Conservation (phyloP, 495 filamentous ascomycete genomes). For the Tuber microsphaerosporum region DNA sequence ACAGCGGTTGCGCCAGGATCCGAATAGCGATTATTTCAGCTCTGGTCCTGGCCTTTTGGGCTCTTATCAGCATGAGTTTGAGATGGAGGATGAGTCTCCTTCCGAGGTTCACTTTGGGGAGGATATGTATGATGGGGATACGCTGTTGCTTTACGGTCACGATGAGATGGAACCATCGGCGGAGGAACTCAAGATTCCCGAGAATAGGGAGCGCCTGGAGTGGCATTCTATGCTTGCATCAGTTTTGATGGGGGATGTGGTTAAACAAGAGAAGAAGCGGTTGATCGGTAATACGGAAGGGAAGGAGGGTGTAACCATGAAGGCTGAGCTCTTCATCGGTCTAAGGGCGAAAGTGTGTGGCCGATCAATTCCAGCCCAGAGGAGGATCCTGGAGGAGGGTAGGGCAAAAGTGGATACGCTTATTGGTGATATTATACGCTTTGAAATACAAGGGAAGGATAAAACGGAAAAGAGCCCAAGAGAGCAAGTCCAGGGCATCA, state of each 20-base stretch:
- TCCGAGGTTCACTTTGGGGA: slow-evolving; percentile 74
- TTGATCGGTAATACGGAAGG: slow-evolving; percentile 74
- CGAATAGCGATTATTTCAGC: slow-evolving; percentile 70
- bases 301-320: slow-evolving; percentile 61
- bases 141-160: slow-evolving; percentile 76
- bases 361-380: slow-evolving; percentile 71
- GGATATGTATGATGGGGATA: slow-evolving; percentile 85
- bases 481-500: slow-evolving; percentile 81
- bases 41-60: slow-evolving; percentile 51
- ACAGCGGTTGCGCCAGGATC: slow-evolving; percentile 64
- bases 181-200: slow-evolving; percentile 80
- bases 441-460: slow-evolving; percentile 86
- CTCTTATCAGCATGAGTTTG: slow-evolving; percentile 63
- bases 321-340: slow-evolving; percentile 83
- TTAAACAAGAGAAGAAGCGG: slow-evolving; percentile 93
- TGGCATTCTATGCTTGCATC: slow-evolving; percentile 98
- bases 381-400: slow-evolving; percentile 73
- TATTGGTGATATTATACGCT: slow-evolving; percentile 80
- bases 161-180: slow-evolving; percentile 79
- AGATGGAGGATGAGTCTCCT: slow-evolving; percentile 84
- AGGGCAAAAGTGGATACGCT: slow-evolving; percentile 59
- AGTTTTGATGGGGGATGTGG: slow-evolving; percentile 91
- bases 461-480: slow-evolving; percentile 80
- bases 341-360: slow-evolving; percentile 75
- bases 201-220: slow-evolving; percentile 84